Evolutionary conservation across 176 grass and related monocot genomes (phyloP), one percentile per base, ranked within the genome.

Genomic region (Phoenix dactylifera): DNA sequence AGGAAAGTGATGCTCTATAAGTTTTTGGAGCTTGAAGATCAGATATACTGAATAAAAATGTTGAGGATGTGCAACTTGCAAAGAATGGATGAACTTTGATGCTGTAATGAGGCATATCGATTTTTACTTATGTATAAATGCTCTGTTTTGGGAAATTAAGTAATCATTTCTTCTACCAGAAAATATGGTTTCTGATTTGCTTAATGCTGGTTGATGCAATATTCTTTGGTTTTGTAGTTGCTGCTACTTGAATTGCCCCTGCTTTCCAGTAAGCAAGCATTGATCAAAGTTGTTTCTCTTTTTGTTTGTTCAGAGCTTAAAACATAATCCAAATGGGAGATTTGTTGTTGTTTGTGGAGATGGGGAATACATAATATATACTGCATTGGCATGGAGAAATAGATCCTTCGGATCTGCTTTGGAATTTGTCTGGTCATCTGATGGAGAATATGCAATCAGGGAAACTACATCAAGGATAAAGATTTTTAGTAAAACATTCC

Each of bases 291-390:
- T 55, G 2, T 7, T 56, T 56, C 57, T 70, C 20, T 17, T 67
- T 71, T 81, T 61, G 4, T 72, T 85, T 77, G 25, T 18, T 56
- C 82, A 98, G 93, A 98, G 64, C 73, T 91, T 98, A 69, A 98
- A 88, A 79, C 93, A 98, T 77, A 98, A 98, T 24, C 93, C 81
- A 57, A 98, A 92, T 75, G 93, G 93, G 1, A 82, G 93, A 66
- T 92, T 98, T 75, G 93, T 92, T 68, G 87, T 91, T 60, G 93
- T 98, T 51, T 98, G 93, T 4, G 93, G 93, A 92, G 93, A 98
- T 67, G 87, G 87, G 26, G 93, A 98, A 77, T 85, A 88, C 68
- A 92, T 98, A 75, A 98, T 98, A 69, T 97, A 88, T 72, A 91
- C 93, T 39, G 87, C 87, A 44, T 52, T 98, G 64, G 93, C 93